A percentile compares a stretch with the other conserved stretches of the same genome.
Conservation (phyloP, 345 rosid genomes). For the Arabis alpina region DNA sequence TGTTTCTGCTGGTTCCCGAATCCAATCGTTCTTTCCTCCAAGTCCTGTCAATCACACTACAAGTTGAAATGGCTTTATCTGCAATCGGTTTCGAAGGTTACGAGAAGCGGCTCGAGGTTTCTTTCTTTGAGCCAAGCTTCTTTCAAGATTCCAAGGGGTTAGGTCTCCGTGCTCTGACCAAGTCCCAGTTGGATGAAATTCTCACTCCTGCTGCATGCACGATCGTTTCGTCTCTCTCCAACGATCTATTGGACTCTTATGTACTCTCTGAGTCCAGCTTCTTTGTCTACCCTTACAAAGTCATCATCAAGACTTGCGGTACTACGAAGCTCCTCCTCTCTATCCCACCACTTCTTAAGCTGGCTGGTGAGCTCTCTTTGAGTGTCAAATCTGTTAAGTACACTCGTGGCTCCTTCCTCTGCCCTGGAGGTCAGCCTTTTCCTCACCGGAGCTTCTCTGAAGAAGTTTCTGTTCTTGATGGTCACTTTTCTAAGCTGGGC, state of each 20-base stretch:
- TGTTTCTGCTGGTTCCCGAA: constrained; percentile 50
- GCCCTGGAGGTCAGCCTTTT: constrained; percentile 78
- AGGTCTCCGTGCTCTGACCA: constrained; percentile 76
- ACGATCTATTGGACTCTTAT: constrained; percentile 73
- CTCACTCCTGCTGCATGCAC: constrained; percentile 88
- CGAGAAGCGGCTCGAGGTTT: constrained; percentile 87
- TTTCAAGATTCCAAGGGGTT: constrained; percentile 62
- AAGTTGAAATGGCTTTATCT: constrained; percentile 66
- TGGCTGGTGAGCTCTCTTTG: constrained; percentile 70
- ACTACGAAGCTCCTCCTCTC: constrained; percentile 90
- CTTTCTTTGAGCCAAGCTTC: constrained; percentile 74
- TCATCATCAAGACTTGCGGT: constrained; percentile 96
- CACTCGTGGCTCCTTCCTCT: constrained; percentile 91
- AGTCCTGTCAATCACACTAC: constrained; percentile 28
- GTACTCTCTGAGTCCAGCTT: constrained; percentile 98
- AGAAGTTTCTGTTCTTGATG: constrained; percentile 83
- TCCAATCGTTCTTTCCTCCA: constrained; percentile 48
- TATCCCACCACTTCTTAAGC: constrained; percentile 81
- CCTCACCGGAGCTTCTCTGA: constrained; percentile 88
- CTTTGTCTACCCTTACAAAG: constrained; percentile 88
- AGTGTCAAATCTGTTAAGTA: constrained; percentile 71
- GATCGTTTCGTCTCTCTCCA: constrained; percentile 84
- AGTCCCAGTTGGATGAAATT: constrained; percentile 72
- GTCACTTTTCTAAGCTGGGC: constrained; percentile 62
- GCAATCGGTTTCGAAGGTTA: constrained; percentile 98